Conservation (phyloP, 352 stramenopile species). For the Saprolegnia parasitica region DNA sequence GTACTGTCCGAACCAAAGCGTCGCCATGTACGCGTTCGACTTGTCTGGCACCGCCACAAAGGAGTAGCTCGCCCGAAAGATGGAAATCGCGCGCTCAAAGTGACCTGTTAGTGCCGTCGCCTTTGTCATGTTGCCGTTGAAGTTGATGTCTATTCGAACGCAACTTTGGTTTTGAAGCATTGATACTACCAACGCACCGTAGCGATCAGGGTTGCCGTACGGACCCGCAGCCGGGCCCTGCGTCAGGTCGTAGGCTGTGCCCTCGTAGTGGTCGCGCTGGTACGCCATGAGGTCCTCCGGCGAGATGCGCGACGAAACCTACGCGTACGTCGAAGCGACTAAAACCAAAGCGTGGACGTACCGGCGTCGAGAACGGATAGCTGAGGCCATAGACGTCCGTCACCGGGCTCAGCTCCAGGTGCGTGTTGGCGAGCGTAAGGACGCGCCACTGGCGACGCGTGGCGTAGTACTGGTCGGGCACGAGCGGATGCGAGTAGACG, state of each 20-base stretch:
- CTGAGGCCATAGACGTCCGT: conserved; percentile 70
- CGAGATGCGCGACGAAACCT: not conserved
- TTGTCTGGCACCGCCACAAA: conserved; percentile 65
- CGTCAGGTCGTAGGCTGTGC: conserved; percentile 87
- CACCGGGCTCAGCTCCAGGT: conserved; percentile 59
- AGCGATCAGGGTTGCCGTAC: conserved; percentile 90
- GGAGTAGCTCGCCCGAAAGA: conserved; percentile 90
- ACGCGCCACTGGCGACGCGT: conserved; percentile 90
- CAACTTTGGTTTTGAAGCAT: conserved; percentile 45
- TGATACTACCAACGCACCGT: conserved; percentile 39
- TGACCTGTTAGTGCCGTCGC: conserved; percentile 51
- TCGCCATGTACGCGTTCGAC: conserved; percentile 39
- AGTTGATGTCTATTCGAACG: conserved; percentile 61
- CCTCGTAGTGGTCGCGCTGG: conserved; percentile 91
- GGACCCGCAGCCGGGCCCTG: conserved; percentile 70
- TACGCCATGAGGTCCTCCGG: conserved; percentile 83
- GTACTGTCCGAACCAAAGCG: conserved; percentile 61
- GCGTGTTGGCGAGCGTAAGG: conserved; percentile 74
- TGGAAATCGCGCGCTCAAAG: conserved; percentile 91
- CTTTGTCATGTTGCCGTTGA: conserved; percentile 42
- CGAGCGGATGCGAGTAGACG: conserved; percentile 61
- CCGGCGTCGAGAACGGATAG: conserved; percentile 85
- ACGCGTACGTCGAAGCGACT: not conserved
- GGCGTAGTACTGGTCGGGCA: conserved; percentile 72
- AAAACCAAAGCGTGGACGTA: not conserved